phyloP scores from a whole-genome alignment of 2,329 filamentous ascomycete genomes.

The Fusarium sp. region DNA sequence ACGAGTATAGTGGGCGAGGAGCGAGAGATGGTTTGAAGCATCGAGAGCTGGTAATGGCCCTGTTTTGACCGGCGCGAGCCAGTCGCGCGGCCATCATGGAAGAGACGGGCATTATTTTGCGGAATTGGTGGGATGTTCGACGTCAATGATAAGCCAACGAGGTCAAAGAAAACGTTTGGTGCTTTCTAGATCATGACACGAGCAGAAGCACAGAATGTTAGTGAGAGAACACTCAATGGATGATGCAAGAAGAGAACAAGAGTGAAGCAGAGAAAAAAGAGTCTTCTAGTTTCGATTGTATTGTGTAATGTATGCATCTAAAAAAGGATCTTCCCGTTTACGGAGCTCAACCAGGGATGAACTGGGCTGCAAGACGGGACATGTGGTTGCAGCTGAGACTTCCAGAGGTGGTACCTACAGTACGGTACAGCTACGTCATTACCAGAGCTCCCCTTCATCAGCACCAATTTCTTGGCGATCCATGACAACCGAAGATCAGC shows the following conservation, averaged over 20 bases:
- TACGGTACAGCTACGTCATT: slow-evolving; percentile 28
- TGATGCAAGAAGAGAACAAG: neutral
- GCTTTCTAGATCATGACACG: slow-evolving; percentile 22
- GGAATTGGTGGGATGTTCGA: slow-evolving; percentile 1
- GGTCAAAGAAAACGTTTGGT: neutral
- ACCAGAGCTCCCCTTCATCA: slow-evolving; percentile 15
- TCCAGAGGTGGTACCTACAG: slow-evolving; percentile 1
- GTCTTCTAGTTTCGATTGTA: neutral
- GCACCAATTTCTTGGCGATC: slow-evolving; percentile 31
- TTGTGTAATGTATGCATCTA: slow-evolving; percentile 22
- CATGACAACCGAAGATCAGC: slow-evolving; percentile 26
- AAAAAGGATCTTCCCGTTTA: slow-evolving; percentile 24
- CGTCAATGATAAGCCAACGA: neutral
- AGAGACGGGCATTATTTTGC: slow-evolving; percentile 35
- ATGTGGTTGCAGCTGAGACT: neutral
- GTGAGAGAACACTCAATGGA: slow-evolving; percentile 17
- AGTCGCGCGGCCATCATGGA: slow-evolving; percentile 40
- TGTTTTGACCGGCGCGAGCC: slow-evolving; percentile 31
- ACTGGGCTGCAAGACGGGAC: neutral
- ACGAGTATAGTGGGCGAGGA: slow-evolving; percentile 17
- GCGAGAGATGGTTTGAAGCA: slow-evolving; percentile 16
- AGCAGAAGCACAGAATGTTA: neutral
- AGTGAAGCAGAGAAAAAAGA: neutral
- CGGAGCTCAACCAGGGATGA: slow-evolving; percentile 27
- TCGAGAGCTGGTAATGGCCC: slow-evolving; percentile 20